phyloP scores from a whole-genome alignment of 495 filamentous ascomycete genomes.

The Penicillium bialowiezense region DNA sequence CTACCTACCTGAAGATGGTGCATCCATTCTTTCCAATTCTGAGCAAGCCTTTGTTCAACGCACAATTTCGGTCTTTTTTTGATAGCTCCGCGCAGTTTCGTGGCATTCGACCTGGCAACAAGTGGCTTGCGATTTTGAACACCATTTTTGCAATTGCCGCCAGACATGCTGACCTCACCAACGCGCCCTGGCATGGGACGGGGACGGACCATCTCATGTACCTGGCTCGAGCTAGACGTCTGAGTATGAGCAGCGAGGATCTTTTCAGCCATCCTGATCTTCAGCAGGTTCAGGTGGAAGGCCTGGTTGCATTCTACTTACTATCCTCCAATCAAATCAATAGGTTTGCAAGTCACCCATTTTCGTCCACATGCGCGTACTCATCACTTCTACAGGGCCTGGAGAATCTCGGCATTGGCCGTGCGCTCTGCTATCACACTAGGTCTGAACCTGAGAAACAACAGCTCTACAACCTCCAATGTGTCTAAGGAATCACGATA shows the following conservation, averaged over 20 bases:
- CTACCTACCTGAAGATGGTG: constrained; percentile 50
- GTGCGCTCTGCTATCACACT: constrained; percentile 59
- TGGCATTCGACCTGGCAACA: constrained; percentile 24
- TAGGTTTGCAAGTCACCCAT: constrained; percentile 38
- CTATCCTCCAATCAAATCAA: constrained; percentile 56
- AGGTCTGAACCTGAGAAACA: constrained; percentile 65
- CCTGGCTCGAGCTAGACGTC: constrained; percentile 50
- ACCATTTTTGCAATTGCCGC: constrained; percentile 60
- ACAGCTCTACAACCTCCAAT: constrained; percentile 41
- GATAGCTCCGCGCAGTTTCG: constrained; percentile 2
- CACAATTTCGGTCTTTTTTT: constrained; percentile 34
- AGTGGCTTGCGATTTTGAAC: constrained; percentile 59
- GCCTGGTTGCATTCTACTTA: constrained; percentile 55
- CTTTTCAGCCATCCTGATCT: constrained; percentile 52
- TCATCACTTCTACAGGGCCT: constrained; percentile 46
- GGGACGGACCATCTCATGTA: constrained; percentile 54
- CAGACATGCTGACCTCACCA: constrained; percentile 46
- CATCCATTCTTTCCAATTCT: constrained; percentile 60
- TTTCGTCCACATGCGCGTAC: background rate
- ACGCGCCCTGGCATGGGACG: constrained; percentile 38
- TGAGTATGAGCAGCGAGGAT: constrained; percentile 46
- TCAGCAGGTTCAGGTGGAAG: constrained; percentile 54
- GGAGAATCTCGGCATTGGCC: constrained; percentile 59
- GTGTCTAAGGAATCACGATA: constrained; percentile 57
- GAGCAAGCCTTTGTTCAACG: constrained; percentile 33